Evolutionary conservation across 306 rosid genomes (phyloP).

Genomic region (Vigna unguiculata): DNA sequence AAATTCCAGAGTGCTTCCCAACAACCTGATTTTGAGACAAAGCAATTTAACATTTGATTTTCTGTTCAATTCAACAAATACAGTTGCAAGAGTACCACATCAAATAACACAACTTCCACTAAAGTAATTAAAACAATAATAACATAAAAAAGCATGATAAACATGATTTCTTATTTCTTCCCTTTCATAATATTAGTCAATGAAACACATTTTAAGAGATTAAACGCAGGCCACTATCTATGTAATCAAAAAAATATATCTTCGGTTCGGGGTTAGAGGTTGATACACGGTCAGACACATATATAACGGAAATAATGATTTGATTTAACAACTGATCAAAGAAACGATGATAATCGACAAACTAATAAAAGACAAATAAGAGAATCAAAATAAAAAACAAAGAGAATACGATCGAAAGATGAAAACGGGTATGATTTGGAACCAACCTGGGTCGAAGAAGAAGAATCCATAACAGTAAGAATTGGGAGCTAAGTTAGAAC

Average conservation of each 20-base stretch:
- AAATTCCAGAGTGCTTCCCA: not conserved
- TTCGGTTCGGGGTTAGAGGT: not conserved
- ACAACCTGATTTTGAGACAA: constrained; percentile 6
- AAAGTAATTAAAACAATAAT: not conserved
- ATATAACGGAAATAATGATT: constrained; percentile 6
- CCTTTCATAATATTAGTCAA: not conserved
- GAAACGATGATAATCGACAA: not conserved
- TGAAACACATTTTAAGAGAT: constrained; percentile 6
- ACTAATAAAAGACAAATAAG: not conserved
- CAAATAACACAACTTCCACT: not conserved
- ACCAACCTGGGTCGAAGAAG: constrained; percentile 23
- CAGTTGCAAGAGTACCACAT: not conserved
- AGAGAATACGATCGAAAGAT: not conserved
- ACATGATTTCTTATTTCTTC: not conserved
- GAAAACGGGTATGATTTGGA: not conserved
- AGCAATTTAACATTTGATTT: not conserved
- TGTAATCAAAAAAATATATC: constrained; percentile 3
- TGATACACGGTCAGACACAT: not conserved
- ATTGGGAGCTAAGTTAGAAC: constrained; percentile 18
- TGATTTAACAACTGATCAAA: constrained; percentile 19
- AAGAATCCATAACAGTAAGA: constrained; percentile 19
- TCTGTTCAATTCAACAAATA: not conserved
- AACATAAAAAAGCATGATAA: not conserved
- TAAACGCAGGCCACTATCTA: constrained; percentile 16
- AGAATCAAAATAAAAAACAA: not conserved